Evolutionary conservation across 352 stramenopile genomes (phyloP).

Genomic region (Phytophthora fragariae): DNA sequence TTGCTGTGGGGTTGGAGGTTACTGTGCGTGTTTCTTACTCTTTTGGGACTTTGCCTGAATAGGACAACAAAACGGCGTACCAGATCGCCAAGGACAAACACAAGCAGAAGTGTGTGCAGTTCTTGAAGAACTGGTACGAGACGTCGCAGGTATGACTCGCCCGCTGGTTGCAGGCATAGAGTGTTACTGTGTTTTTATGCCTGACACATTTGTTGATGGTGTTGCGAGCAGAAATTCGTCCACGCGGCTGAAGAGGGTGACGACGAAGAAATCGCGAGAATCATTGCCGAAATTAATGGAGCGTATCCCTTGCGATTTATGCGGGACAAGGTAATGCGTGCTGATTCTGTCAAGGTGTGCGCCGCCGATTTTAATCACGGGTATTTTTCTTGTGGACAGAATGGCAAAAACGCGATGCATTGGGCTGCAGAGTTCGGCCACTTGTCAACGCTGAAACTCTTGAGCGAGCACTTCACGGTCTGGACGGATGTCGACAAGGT

Average conservation of each 20-base stretch:
- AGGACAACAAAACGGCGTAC: constrained; percentile 92
- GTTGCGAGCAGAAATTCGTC: constrained; percentile 72
- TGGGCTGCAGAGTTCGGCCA: constrained; percentile 85
- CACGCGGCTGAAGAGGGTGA: constrained; percentile 85
- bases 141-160: constrained; percentile 71
- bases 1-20: not conserved
- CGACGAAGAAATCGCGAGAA: constrained; percentile 79
- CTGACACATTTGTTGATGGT: not conserved
- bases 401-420: constrained; percentile 90
- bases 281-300: constrained; percentile 84
- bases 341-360: not conserved
- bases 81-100: constrained; percentile 91
- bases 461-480: constrained; percentile 77
- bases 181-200: not conserved
- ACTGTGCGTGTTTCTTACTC: not conserved
- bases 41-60: not conserved
- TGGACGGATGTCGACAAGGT: constrained; percentile 89
- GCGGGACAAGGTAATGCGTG: constrained; percentile 77
- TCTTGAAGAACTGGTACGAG: constrained; percentile 90
- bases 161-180: not conserved
- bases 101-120: constrained; percentile 88
- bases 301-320: constrained; percentile 82
- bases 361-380: not conserved
- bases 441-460: constrained; percentile 79
- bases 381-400: constrained; percentile 44